Percentiles rank a stretch among this genome's conserved stretches.
Evolutionary conservation across 352 stramenopile species (phyloP).

Genomic region (Pythium phragmitis): DNA sequence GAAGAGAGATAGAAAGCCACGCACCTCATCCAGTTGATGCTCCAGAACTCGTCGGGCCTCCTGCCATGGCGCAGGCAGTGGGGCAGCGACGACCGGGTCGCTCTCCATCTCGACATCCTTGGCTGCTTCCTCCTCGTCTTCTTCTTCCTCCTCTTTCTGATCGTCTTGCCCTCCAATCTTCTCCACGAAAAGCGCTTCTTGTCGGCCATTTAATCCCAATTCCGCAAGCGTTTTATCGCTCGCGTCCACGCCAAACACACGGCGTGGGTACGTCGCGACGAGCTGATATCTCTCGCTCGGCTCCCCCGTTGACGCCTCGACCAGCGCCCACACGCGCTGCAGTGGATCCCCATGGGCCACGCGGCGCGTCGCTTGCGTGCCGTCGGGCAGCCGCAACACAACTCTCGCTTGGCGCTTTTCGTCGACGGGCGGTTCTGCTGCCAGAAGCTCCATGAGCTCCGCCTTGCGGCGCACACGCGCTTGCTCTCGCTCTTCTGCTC

Average conservation of each 20-base stretch:
- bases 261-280: constrained; percentile 59
- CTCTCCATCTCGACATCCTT: constrained; percentile 29
- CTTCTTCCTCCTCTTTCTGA: not conserved
- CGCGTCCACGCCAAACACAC: constrained; percentile 45
- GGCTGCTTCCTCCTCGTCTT: not conserved
- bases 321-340: constrained; percentile 43
- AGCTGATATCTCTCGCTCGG: constrained; percentile 40
- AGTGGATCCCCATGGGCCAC: constrained; percentile 41
- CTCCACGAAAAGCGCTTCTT: constrained; percentile 75
- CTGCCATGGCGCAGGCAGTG: constrained; percentile 42
- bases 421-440: constrained; percentile 38
- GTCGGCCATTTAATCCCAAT: constrained; percentile 48
- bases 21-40: constrained; percentile 50
- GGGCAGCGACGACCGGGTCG: constrained; percentile 1
- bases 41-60: constrained; percentile 46
- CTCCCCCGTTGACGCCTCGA: constrained; percentile 57
- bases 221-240: constrained; percentile 47
- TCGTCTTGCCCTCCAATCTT: not conserved
- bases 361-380: constrained; percentile 43
- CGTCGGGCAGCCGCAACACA: constrained; percentile 45
- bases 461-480: not conserved
- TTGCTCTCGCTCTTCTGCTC: constrained; percentile 45
- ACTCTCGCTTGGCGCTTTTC: constrained; percentile 50
- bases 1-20: constrained; percentile 4
- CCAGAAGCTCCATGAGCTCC: not conserved